A percentile compares a stretch with the other conserved stretches of the same genome.
These are phyloP conservation scores for Haematococcus sp. DNA, from an alignment of 139 green algal species.

Conservation along the genomic window DNA sequence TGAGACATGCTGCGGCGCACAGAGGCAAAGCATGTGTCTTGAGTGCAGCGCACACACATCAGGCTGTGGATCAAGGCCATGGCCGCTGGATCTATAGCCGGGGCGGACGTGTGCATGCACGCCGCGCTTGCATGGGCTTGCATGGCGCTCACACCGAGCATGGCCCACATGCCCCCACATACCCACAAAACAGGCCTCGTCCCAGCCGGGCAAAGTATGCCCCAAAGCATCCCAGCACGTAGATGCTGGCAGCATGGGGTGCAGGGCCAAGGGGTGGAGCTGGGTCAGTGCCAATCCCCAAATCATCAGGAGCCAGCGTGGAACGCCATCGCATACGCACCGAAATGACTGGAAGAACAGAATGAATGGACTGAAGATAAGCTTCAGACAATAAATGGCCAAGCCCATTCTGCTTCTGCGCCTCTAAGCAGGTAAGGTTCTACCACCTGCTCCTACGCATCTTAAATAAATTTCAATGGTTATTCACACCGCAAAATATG, in stretches of 20 bases:
- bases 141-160: no score
- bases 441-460: no score
- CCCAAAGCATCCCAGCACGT: neutral
- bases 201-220: constrained; percentile 11
- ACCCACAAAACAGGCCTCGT: constrained; percentile 21
- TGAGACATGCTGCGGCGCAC: no score
- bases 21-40: no score
- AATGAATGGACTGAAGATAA: constrained; percentile 21
- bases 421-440: neutral
- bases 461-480: no score
- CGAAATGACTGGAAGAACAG: constrained; percentile 3
- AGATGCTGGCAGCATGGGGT: neutral
- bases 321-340: neutral
- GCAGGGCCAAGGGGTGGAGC: neutral
- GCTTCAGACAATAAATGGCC: constrained; percentile 1
- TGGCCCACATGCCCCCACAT: no score
- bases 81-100: no score
- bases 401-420: neutral
- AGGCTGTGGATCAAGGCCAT: no score
- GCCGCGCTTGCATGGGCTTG: constrained; percentile 1
- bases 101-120: no score
- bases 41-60: no score
- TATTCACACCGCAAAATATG: constrained; percentile 4
- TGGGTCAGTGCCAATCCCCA: neutral
- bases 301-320: neutral